phyloP scores from a whole-genome alignment of 2,329 filamentous ascomycete genomes.

The Xylaria sp. region DNA sequence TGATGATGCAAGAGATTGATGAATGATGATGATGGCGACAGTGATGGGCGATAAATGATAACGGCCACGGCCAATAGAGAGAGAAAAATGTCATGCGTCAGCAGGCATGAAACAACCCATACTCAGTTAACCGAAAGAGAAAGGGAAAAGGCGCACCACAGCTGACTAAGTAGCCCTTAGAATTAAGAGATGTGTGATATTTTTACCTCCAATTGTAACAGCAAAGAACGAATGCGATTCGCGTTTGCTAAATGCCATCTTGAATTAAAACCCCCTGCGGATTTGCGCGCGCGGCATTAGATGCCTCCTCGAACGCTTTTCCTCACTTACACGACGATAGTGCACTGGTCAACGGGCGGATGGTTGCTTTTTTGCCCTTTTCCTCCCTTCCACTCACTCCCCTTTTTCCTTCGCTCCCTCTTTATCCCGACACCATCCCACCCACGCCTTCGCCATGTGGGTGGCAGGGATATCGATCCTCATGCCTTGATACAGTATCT shows the following conservation, averaged over 20 bases:
- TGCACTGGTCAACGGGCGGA: neutral
- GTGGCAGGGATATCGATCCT: conserved; percentile 21
- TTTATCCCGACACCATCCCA: conserved; percentile 9
- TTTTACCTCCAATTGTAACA: neutral
- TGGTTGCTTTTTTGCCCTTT: neutral
- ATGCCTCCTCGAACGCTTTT: neutral
- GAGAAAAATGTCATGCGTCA: neutral
- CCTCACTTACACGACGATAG: neutral
- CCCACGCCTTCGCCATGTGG: conserved; percentile 28
- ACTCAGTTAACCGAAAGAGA: too few relatives aligned
- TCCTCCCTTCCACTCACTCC: neutral
- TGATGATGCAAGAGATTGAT: too few relatives aligned
- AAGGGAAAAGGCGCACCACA: neutral
- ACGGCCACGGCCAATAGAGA: too few relatives aligned
- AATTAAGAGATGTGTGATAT: neutral
- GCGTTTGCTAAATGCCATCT: neutral
- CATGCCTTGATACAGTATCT: conserved; percentile 11
- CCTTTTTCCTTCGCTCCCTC: neutral
- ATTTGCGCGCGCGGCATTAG: neutral
- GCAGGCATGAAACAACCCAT: neutral
- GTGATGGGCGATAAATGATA: too few relatives aligned
- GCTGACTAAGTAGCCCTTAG: neutral
- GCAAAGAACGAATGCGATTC: neutral
- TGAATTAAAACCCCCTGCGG: conserved; percentile 8
- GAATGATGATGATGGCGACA: neutral